Evolutionary conservation across 495 filamentous ascomycete species (phyloP), one percentile per base, ranked within the genome.

Genomic region (Tuber microsphaerosporum): DNA sequence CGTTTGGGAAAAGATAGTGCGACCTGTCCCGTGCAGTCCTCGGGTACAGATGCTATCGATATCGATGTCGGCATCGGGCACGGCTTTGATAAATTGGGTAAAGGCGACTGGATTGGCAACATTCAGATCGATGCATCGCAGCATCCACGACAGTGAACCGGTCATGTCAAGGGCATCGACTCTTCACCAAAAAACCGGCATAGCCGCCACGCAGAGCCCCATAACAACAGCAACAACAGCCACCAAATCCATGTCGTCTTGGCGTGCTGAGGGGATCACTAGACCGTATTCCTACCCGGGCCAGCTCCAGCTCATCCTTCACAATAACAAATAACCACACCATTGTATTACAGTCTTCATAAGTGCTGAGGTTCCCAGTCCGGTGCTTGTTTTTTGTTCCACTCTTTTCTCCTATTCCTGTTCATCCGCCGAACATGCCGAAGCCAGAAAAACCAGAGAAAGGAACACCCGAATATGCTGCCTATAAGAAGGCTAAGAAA

Each of bases 401-500:
- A 34, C 34, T 65, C 26, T 31, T 65, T 34, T 65, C 31, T 26
- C n/a, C 51, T 61, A 14, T 34, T 16, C 56, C 56, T 65, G 26
- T 16, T 26, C 56, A 34, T 65, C 26, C 14, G 8, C 70, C 70
- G 69, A 73, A 79, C 26, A 81, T 81, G 79, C 78, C 75, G 43
- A 73, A 73, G 41, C 79, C 79, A 65, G 79, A 81, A 68, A 80
- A 73, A 68, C 79, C 78, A 65, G 79, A 81, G 51, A 80, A 73
- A 51, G 78, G 78, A 45, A 81, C 79, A 20, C 78, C 79, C 2
- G 79, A 81, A 71, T 75, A 81, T 74, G 79, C 78, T 39, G 79
- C 79, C 68, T 81, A 81, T 61, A 77, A 81, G 17, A 75, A 80
- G 44, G 78, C 79, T n/a, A 81, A 80, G 75, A 80, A 79, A 72